Evolutionary conservation across 2,329 filamentous ascomycete genomes (phyloP), one percentile per base, ranked within the genome.

Genomic region (Arthrobotrys sinensis): DNA sequence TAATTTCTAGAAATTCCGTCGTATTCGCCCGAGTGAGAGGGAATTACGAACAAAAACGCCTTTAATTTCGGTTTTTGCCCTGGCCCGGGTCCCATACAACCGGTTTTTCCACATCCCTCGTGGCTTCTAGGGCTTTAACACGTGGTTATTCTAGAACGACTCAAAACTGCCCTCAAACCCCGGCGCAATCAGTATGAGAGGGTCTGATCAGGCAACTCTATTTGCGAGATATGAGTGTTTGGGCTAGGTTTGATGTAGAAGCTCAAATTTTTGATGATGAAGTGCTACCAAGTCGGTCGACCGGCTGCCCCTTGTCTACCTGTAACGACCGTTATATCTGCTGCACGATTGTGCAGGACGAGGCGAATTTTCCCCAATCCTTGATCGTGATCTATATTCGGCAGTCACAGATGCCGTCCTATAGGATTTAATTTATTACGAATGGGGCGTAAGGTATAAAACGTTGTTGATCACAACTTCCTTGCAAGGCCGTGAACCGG

Each of bases 281-380:
- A 57, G 62, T 43, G 65, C 64, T 70, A 69, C 72, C 65, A 55
- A 70, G 46, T 45, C 53, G 21, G 24, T 60, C 38, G 57, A 70
- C 72, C 66, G 48, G 72, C 65, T 34, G 48, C 43, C 72, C 72
- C 55, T 32, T 40, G 55, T 60, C 43, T 24, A 60, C 8, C 48
- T 76, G 72, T 76, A 64, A 65, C 65, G 55, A 43, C 72, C 72
- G 72, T 76, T 76, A 69, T 76, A 65, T 64, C 64, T 63, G 64
- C 36, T 68, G 55, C 71, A 69, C 40, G 40, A 45, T 46, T 48
- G 60, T 64, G 52, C 28, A 65, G 65, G 63, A 69, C 40, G 65
- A 76, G 65, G 65, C 72, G 72, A 70, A 55, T 64, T 64, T 57
- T 65, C 40, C 64, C 34, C 43, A 38, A 46, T 52, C 53, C 34